phyloP scores from a whole-genome alignment of 805 yeast species.

The Suhomyces prunicola region DNA sequence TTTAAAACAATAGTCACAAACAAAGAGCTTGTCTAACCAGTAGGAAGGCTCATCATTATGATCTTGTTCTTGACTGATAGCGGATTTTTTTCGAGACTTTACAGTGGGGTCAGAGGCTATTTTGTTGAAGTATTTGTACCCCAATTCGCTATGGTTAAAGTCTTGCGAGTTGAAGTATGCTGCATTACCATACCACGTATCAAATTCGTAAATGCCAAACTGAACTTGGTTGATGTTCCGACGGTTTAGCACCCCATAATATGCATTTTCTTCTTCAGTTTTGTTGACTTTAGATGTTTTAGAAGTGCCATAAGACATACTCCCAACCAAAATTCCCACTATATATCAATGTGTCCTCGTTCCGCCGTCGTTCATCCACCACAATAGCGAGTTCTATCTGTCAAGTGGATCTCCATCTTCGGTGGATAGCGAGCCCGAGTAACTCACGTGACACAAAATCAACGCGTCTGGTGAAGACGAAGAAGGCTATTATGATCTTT shows the following conservation, averaged over 20 bases:
- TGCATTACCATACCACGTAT: conserved; percentile 87
- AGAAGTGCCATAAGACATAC: conserved; percentile 1
- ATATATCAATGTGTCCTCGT: not conserved
- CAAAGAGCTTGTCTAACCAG: conserved; percentile 62
- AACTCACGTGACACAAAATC: not conserved
- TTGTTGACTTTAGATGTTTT: not conserved
- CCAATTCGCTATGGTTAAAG: conserved; percentile 43
- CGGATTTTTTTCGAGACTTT: not conserved
- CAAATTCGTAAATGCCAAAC: conserved; percentile 65
- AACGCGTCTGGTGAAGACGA: not conserved
- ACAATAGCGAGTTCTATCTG: not conserved
- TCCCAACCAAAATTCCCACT: not conserved
- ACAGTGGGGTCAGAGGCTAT: conserved; percentile 14
- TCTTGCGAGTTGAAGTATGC: conserved; percentile 54
- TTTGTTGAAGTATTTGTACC: conserved; percentile 34
- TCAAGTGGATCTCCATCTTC: not conserved
- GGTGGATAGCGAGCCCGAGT: not conserved
- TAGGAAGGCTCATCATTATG: conserved; percentile 11
- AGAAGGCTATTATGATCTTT: not conserved
- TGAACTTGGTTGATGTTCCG: conserved; percentile 65
- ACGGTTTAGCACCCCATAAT: conserved; percentile 59
- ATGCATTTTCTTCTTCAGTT: conserved; percentile 27
- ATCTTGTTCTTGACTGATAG: not conserved
- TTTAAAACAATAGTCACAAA: conserved; percentile 84
- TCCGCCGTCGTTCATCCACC: not conserved